These are phyloP conservation scores for Cenchrus purpureus DNA, from an alignment of 176 grass and related monocot species.

Conservation along the genomic window DNA sequence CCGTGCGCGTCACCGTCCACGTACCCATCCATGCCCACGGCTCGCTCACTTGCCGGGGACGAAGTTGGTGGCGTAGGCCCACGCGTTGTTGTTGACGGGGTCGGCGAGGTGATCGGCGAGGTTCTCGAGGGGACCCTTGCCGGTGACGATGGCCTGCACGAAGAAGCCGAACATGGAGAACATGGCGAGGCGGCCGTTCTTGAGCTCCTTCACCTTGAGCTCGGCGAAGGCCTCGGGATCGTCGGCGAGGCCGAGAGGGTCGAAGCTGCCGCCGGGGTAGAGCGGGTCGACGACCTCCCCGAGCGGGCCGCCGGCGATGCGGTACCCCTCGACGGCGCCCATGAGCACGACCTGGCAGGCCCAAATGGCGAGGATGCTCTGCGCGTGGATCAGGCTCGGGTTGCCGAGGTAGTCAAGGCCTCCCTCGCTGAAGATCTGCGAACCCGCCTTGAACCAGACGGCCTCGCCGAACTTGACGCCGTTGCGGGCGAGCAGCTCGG, in stretches of 20 bases:
- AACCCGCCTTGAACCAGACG: slow-evolving; percentile 71
- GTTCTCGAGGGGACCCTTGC: slow-evolving; percentile 90
- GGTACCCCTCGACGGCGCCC: slow-evolving; percentile 82
- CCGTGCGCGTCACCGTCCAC: no score
- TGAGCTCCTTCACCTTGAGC: slow-evolving; percentile 84
- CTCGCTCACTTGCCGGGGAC: slow-evolving; percentile 69
- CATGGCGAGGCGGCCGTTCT: slow-evolving; percentile 78
- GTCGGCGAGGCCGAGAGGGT: slow-evolving; percentile 63
- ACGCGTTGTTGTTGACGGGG: slow-evolving; percentile 96
- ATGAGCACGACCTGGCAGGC: slow-evolving; percentile 67
- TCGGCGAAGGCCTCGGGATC: slow-evolving; percentile 72
- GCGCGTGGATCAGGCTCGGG: slow-evolving; percentile 62
- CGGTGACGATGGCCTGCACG: slow-evolving; percentile 86
- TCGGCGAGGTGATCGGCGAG: slow-evolving; percentile 93
- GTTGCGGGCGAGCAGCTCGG: slow-evolving; percentile 60
- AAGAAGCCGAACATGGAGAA: slow-evolving; percentile 91
- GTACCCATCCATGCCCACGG: no score
- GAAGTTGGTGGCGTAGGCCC: slow-evolving; percentile 97
- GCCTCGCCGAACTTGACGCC: slow-evolving; percentile 70
- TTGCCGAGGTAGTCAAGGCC: slow-evolving; percentile 70
- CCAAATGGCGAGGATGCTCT: slow-evolving; percentile 77
- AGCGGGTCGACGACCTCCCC: slow-evolving; percentile 69
- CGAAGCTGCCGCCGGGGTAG: slow-evolving; percentile 67
- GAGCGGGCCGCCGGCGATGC: slow-evolving; percentile 65
- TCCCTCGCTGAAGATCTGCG: slow-evolving; percentile 71